phyloP scores from a whole-genome alignment of 176 grass and related monocot species.

The Triticum aestivum region IWGSC_CS_RefSeq_v2.1 NC_057807.1:711922192-711922691 shows the following conservation, averaged over 20 bases:
- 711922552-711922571: neutral
- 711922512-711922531: neutral
- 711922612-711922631: neutral
- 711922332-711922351: slow-evolving; percentile 88
- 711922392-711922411: slow-evolving; percentile 84
- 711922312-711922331: slow-evolving; percentile 49
- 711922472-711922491: neutral
- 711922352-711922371: slow-evolving; percentile 61
- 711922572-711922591: neutral
- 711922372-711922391: slow-evolving; percentile 88
- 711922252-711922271: slow-evolving; percentile 40
- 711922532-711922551: neutral
- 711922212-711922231: slow-evolving; percentile 13
- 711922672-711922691: neutral
- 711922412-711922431: slow-evolving; percentile 78
- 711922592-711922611: neutral
- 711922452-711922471: slow-evolving; percentile 22
- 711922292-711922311: slow-evolving; percentile 13
- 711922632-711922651: neutral
- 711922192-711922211: neutral
- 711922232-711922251: slow-evolving; percentile 5
- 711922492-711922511: slow-evolving; percentile 3
- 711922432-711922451: slow-evolving; percentile 60
- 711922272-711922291: slow-evolving; percentile 30
- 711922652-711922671: neutral